A percentile compares a stretch with the other conserved stretches of the same genome.
These are phyloP conservation scores for Rickenella mellea DNA, from an alignment of 768 basidiomycete species.

Conservation along the genomic window DNA sequence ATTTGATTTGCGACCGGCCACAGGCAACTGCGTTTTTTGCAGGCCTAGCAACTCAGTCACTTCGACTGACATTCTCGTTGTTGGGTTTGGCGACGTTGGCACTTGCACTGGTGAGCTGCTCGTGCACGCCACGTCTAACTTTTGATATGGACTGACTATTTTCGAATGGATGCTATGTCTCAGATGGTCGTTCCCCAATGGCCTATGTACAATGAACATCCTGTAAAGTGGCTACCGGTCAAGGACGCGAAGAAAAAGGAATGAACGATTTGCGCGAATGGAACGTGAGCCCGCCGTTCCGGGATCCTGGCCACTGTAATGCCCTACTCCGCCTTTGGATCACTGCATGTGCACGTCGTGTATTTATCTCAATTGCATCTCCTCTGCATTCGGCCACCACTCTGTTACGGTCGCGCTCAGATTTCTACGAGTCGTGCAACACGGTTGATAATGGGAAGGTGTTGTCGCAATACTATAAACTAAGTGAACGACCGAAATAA, in stretches of 20 bases:
- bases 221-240: conserved; percentile 50
- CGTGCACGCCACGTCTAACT: not conserved
- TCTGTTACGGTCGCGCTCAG: too few species aligned
- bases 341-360: too few species aligned
- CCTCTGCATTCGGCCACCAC: too few species aligned
- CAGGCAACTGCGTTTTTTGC: conserved; percentile 47
- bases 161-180: conserved; percentile 1
- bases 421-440: too few species aligned
- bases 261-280: not conserved
- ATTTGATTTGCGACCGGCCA: not conserved
- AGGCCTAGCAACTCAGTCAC: conserved; percentile 48
- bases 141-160: not conserved
- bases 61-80: conserved; percentile 41
- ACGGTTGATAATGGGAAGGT: too few species aligned
- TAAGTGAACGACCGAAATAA: too few species aligned
- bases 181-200: conserved; percentile 63
- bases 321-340: too few species aligned
- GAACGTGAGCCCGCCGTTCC: too few species aligned
- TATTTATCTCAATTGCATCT: too few species aligned
- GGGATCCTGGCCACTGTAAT: too few species aligned
- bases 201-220: conserved; percentile 54
- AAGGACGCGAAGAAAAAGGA: conserved; percentile 19
- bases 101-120: conserved; percentile 30
- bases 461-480: too few species aligned
- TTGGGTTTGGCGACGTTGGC: conserved; percentile 30